These are phyloP conservation scores for Chlamydomonas sp. DNA, from an alignment of 139 green algal genomes.

Conservation along the genomic window DNA sequence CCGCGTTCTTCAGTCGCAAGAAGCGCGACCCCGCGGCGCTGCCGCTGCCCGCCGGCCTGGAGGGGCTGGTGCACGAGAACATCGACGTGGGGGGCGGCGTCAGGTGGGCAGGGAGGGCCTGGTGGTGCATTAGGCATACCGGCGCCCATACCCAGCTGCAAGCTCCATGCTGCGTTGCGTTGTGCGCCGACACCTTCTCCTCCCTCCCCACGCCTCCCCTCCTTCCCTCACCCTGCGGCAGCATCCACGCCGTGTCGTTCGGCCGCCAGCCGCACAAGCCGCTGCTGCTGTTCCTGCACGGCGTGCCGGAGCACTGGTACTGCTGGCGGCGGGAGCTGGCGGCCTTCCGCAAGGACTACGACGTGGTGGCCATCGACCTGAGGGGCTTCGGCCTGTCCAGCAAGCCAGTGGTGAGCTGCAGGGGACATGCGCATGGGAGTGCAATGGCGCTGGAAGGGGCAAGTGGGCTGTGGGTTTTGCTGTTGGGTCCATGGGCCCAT, in stretches of 20 bases:
- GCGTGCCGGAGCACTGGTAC: conserved; percentile 74
- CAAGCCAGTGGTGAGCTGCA: conserved; percentile 52
- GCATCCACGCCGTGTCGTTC: conserved; percentile 52
- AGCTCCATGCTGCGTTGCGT: neutral
- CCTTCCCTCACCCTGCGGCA: neutral
- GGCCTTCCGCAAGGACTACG: conserved; percentile 54
- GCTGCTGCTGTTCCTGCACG: conserved; percentile 74
- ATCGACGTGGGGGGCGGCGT: conserved; percentile 29
- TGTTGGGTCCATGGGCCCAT: neutral
- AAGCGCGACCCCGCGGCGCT: neutral
- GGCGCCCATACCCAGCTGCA: neutral
- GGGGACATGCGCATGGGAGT: neutral
- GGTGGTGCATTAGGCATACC: neutral
- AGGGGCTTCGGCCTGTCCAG: conserved; percentile 61
- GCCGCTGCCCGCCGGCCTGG: neutral
- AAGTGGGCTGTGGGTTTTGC: neutral
- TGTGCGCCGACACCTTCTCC: neutral
- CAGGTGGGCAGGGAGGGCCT: neutral
- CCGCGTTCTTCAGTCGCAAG: neutral
- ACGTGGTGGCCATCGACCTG: conserved; percentile 74
- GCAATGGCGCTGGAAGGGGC: neutral
- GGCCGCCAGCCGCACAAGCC: conserved; percentile 43
- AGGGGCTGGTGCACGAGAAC: conserved; percentile 23
- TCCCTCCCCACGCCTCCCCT: neutral
- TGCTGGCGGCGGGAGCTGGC: conserved; percentile 53